phyloP scores from a whole-genome alignment of 2,329 filamentous ascomycete species.

The Penicillium sp. region DNA sequence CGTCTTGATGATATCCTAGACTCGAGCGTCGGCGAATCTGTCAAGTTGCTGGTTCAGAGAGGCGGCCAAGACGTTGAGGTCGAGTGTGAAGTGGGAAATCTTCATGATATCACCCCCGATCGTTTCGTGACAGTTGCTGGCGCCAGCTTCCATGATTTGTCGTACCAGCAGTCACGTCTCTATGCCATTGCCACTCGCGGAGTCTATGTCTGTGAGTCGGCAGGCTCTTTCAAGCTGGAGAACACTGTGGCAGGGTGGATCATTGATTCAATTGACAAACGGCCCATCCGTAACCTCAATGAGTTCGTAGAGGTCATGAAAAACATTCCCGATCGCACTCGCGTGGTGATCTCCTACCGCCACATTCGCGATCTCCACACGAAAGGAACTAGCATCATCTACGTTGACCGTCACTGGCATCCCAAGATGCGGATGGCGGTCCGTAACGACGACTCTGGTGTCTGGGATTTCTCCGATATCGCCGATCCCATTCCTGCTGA shows the following conservation, averaged over 20 bases:
- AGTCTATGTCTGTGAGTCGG: constrained; percentile 91
- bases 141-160: constrained; percentile 91
- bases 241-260: constrained; percentile 90
- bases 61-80: constrained; percentile 86
- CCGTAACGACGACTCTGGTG: constrained; percentile 81
- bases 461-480: constrained; percentile 93
- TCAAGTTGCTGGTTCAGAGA: constrained; percentile 80
- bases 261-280: constrained; percentile 87
- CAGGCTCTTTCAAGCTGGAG: constrained; percentile 92
- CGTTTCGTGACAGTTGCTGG: constrained; percentile 93
- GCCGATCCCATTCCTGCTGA: constrained; percentile 75
- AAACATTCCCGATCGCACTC: constrained; percentile 73
- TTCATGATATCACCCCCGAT: constrained; percentile 93
- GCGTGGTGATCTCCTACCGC: constrained; percentile 93
- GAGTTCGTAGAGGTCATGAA: constrained; percentile 91
- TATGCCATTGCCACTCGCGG: constrained; percentile 91
- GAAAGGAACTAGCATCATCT: constrained; percentile 85
- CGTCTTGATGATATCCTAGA: constrained; percentile 89
- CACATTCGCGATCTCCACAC: constrained; percentile 94
- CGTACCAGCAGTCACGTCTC: constrained; percentile 94
- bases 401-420: constrained; percentile 94
- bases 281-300: constrained; percentile 82
- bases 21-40: constrained; percentile 74
- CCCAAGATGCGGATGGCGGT: constrained; percentile 90
- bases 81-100: constrained; percentile 78